These are phyloP conservation scores for Alloteropsis angusta DNA, from an alignment of 202 grass and related monocot species.

Conservation along the genomic window DNA sequence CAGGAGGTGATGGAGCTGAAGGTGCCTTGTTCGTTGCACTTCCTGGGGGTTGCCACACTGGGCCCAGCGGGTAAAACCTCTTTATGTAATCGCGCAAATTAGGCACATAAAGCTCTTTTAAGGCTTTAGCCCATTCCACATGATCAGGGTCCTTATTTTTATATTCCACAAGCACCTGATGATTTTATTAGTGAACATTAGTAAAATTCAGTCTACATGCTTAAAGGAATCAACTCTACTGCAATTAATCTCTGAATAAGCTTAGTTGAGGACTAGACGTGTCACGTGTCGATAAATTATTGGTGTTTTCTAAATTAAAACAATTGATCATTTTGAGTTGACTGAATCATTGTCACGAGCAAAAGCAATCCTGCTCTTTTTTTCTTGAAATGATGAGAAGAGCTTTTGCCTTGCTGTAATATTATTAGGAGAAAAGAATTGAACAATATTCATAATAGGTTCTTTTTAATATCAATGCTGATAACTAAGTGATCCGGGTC, in stretches of 20 bases:
- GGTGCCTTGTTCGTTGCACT: slow-evolving; percentile 15
- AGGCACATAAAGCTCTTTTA: slow-evolving; percentile 54
- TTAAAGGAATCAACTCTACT: neutral
- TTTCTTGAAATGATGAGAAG: too few species aligned
- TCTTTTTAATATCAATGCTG: neutral
- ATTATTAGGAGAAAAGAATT: too few species aligned
- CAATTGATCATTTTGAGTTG: neutral
- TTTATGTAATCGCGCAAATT: slow-evolving; percentile 42
- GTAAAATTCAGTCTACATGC: neutral
- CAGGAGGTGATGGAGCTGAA: slow-evolving; percentile 13
- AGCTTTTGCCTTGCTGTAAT: too few species aligned
- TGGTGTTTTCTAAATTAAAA: neutral
- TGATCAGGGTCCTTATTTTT: slow-evolving; percentile 53
- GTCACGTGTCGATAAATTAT: neutral
- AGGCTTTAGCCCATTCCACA: slow-evolving; percentile 51
- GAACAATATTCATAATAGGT: too few species aligned
- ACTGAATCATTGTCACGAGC: neutral
- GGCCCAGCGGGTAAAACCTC: slow-evolving; percentile 49
- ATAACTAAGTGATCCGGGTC: neutral
- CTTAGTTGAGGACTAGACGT: neutral
- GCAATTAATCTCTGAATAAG: neutral
- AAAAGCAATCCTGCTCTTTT: neutral
- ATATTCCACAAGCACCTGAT: slow-evolving; percentile 57
- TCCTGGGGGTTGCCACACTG: slow-evolving; percentile 32
- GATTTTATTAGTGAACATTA: neutral